Evolutionary conservation across 805 yeast genomes (phyloP), one percentile per base, ranked within the genome.

Genomic region (Zygotorulaspora danielsina): DNA sequence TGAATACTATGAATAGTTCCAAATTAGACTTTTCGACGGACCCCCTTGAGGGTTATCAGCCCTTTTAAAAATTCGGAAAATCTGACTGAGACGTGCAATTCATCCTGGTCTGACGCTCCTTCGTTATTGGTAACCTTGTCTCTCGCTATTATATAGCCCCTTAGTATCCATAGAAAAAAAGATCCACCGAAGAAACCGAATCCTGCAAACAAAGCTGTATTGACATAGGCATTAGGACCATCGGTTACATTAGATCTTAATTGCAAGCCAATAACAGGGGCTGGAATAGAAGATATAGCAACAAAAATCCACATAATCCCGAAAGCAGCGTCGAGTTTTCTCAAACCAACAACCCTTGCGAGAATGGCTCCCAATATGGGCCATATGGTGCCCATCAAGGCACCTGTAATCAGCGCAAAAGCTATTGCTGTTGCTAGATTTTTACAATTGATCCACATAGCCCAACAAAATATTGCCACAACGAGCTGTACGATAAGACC

Each of bases 161-260:
- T 65, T 39, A 78, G 50, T 2, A 75, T 22, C 38, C 72, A 57
- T 29, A 76, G 55, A 15, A 57, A 39, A 1, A 67, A 19, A 1
- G 75, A 69, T 8, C 77, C 72, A 8, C 62, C 75, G 15, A 74
- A 42, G 53, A 73, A 79, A 4, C 73, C 63, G n/a, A 65, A 54
- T 0, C 86, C 87, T 15, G 79, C 73, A 54, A 79, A 80, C 1
- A 79, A 66, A 1, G 80, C 67, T 6, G 82, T 76, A 45, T 75
- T 51, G 16, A 60, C 51, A 59, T 78, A 81, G 49, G 72, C 77
- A 6, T 63, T 57, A 5, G 54, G 53, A 16, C 51, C 46, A n/a
- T 50, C 34, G 3, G 31, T 26, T 10, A 49, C 31, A 4, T 42
- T 20, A 3, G 57, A 44, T 41, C 75, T 76, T 33, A 79, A 62